These are phyloP conservation scores for Ophiostoma fasciatum DNA, from an alignment of 2,329 filamentous ascomycete genomes.

Conservation along the genomic window DNA sequence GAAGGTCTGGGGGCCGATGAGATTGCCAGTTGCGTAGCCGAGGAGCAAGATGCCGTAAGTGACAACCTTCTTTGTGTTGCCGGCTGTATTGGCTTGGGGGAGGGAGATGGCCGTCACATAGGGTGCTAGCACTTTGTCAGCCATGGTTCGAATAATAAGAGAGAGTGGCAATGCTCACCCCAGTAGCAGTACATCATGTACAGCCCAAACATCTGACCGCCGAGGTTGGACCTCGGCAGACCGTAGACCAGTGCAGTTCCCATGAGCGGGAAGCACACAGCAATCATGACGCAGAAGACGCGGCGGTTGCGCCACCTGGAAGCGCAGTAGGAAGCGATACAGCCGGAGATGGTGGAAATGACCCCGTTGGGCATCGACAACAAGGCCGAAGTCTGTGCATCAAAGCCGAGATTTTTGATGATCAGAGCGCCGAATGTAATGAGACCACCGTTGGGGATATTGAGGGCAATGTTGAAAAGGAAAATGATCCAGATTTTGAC, in stretches of 20 bases:
- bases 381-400: conserved; percentile 38
- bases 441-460: conserved; percentile 17
- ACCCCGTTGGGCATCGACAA: conserved; percentile 47
- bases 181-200: conserved; percentile 26
- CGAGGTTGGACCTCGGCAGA: conserved; percentile 13
- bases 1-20: too few relatives aligned
- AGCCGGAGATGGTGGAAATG: conserved; percentile 41
- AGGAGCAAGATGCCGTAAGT: conserved; percentile 3
- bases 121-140: conserved; percentile 1
- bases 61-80: conserved; percentile 7
- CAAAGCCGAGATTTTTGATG: conserved; percentile 41
- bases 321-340: conserved; percentile 35
- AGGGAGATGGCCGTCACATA: conserved; percentile 9
- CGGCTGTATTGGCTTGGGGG: conserved; percentile 8
- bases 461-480: conserved; percentile 12
- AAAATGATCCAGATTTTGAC: conserved; percentile 17
- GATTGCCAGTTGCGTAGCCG: conserved; percentile 21
- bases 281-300: conserved; percentile 16
- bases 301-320: conserved; percentile 28
- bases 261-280: conserved; percentile 21
- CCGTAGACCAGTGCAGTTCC: conserved; percentile 17
- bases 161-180: conserved; percentile 9
- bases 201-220: conserved; percentile 23
- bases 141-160: neutral
- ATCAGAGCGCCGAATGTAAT: conserved; percentile 29